Base-by-base conservation (phyloP, 2,329 filamentous ascomycete species). In the Nigrospora sphaerica region DNA sequence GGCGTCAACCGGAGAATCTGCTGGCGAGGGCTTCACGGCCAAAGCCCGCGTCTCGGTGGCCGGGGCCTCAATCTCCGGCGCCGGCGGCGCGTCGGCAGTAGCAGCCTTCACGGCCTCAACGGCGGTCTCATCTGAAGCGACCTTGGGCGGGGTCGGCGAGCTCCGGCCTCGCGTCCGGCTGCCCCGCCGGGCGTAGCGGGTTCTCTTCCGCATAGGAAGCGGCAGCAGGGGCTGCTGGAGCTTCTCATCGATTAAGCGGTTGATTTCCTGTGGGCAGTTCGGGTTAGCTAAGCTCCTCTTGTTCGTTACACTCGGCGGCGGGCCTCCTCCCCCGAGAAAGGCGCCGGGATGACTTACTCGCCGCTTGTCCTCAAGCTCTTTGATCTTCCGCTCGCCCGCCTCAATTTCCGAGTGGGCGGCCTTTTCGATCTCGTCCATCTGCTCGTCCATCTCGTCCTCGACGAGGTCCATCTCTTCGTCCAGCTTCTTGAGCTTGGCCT, bases 191-290 rank as follows among this genome's bases (percentile, higher is more conserved):
- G 23, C 45, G 23, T 13, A 19, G 9, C 45, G 37, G 16, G 34
- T 54, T 41, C 54, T 53, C 40, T 59, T 44, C 31, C 54, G 44
- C 7, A 54, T 55, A 12, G 61, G 60, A 1, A 57, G 42, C 3
- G 57, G 42, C 1, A 64, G 63, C 35, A 69, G 44, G 3, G 66
- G 58, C 17, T 52, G 43, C 44, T 61, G 59, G 32, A 72, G 53
- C 48, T 69, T 60, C 46, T 71, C 68, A 32, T 72, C 69, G 35
- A 72, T 67, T 36, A 63, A 56, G 17, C 61, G 66, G 44, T 71
- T 71, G 47, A 72, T 59, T 52, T 72, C 68, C 68, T 71, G 14
- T 14, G 6, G 7, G 13, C 3, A 12, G 18, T 11, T 23, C 11
- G 28, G n/a, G 18, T 39, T 6, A 42, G 40, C n/a, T 9, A 28